Evolutionary conservation across 2,329 filamentous ascomycete genomes (phyloP), one percentile per base, ranked within the genome.

Genomic region (Penicillium glabrum): DNA sequence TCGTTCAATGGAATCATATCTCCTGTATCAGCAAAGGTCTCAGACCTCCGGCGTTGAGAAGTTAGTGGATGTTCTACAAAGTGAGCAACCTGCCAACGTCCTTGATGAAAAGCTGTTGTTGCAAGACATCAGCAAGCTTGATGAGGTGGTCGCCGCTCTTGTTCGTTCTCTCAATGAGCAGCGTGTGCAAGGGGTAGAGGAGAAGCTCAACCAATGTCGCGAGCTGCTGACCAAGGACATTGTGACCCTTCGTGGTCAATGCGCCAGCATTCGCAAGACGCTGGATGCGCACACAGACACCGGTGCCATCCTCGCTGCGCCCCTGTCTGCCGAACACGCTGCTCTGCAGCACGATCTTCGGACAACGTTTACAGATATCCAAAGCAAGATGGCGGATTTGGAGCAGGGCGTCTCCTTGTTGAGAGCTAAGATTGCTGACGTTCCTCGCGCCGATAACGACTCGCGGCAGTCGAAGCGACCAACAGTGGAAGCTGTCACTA

Each of bases 401-500:
- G 95, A 99, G 76, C 89, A 96, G 72, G 86, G 84, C 3, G 79
- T 96, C 26, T 88, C 89, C 5, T 72, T 96, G 47, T 84, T 98
- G 27, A 90, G 90, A 67, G 89, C 92, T 3, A 89, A 88, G 65
- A 82, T 97, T 19, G 88, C 89, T 1, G 82, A 85, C 21, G 75
- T 77, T 24, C 73, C 77, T 44, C 75, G 77, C 5, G 77, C 83
- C 1, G 80, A 82, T 8, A 82, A 81, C 19, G 79, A 78, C 48
- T 67, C 70, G 3, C 58, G 68, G 43, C 62, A 59, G 51, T 59
- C 58, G 43, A 66, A 82, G 50, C 84, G 88, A 5, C 95, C 95
- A 0, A 97, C 93, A 0, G 90, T 97, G 10, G 95, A 97, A 66
- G 91, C 91, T 0, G 90, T 99, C 21, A 88, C 93, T 64, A 90